Evolutionary conservation across 345 rosid genomes (phyloP).

Genomic region (Brassica cretica): DNA sequence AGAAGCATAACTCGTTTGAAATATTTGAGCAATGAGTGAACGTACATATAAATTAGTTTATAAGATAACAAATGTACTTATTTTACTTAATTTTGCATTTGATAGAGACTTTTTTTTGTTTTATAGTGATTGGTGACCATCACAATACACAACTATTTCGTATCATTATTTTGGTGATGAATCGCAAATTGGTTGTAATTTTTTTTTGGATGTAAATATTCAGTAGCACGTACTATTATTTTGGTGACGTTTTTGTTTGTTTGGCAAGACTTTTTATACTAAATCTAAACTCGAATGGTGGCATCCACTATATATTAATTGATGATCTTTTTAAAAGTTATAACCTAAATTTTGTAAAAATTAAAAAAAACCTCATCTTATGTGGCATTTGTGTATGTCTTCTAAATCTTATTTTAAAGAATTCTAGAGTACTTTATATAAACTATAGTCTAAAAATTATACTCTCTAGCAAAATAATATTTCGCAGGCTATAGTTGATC

Average conservation of each 20-base stretch:
- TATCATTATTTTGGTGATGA: neutral
- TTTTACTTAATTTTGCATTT: neutral
- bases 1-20: neutral
- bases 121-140: neutral
- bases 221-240: neutral
- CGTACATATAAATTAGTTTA: neutral
- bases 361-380: too few species aligned
- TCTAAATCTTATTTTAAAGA: too few species aligned
- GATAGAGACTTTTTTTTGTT: neutral
- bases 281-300: neutral
- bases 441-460: too few species aligned
- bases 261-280: neutral
- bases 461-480: too few species aligned
- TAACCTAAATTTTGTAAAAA: too few species aligned
- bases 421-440: too few species aligned
- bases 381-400: too few species aligned
- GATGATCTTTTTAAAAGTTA: too few species aligned
- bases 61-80: neutral
- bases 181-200: neutral
- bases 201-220: neutral
- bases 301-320: neutral
- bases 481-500: too few species aligned
- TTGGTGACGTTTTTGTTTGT: neutral
- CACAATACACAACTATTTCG: neutral
- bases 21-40: conserved; percentile 1